Evolutionary conservation across 345 rosid genomes (phyloP).

Genomic region (Camelina neglecta): DNA sequence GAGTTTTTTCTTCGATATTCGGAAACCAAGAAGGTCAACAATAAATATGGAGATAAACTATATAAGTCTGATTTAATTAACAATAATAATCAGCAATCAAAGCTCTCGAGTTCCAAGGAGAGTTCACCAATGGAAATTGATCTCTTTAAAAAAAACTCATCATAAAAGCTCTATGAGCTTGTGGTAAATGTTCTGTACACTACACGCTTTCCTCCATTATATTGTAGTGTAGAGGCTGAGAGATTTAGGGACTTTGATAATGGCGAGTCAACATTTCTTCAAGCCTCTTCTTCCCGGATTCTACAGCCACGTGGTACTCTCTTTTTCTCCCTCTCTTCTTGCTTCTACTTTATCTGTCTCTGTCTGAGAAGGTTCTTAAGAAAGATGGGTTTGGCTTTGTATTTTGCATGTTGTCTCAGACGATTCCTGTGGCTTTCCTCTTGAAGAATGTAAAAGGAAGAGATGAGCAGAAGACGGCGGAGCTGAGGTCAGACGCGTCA

Average conservation of each 20-base stretch:
- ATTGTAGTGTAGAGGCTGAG: not conserved
- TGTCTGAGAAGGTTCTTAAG: not conserved
- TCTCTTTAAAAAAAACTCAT: not conserved
- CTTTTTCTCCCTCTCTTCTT: not conserved
- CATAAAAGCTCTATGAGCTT: not conserved
- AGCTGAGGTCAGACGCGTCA: conserved; percentile 18
- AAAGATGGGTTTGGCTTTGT: not conserved
- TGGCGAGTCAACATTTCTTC: conserved; percentile 23
- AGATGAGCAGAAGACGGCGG: not conserved
- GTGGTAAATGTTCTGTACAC: not conserved
- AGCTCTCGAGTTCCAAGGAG: not conserved
- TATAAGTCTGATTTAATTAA: too few relatives aligned
- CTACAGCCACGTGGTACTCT: conserved; percentile 12
- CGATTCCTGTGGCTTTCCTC: conserved; percentile 16
- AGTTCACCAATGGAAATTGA: not conserved
- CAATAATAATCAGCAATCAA: not conserved
- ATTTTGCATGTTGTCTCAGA: conserved; percentile 26
- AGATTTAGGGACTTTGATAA: not conserved
- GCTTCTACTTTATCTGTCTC: not conserved
- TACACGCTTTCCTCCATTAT: not conserved
- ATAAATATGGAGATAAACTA: not conserved
- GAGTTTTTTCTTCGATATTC: not conserved
- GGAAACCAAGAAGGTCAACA: not conserved
- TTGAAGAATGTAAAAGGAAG: not conserved
- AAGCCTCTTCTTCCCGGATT: conserved; percentile 27